Percentiles rank a stretch among this genome's conserved stretches.
Conservation (phyloP, 2,329 filamentous ascomycete genomes). For the Aspergillus nomiae region DNA sequence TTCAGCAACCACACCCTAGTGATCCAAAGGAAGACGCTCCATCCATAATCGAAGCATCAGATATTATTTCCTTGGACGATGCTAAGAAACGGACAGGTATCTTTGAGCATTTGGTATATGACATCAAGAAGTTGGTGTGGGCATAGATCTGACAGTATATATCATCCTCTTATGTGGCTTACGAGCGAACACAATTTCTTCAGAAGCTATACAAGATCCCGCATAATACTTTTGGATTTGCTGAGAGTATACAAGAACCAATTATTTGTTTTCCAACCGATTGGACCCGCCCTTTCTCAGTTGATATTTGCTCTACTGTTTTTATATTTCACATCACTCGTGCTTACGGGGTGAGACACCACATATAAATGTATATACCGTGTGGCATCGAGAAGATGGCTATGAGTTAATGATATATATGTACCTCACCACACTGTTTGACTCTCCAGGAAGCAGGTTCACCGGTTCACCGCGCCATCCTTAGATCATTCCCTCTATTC, state of each 20-base stretch:
- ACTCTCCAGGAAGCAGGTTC: too few relatives aligned
- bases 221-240: background rate
- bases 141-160: constrained; percentile 37
- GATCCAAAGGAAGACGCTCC: constrained; percentile 6
- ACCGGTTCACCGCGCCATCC: too few relatives aligned
- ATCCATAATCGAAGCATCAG: constrained; percentile 56
- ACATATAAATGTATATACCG: background rate
- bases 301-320: background rate
- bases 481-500: background rate
- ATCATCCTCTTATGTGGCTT: background rate
- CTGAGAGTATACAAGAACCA: background rate
- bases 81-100: constrained; percentile 85
- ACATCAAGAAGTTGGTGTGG: constrained; percentile 94
- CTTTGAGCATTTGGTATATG: constrained; percentile 84
- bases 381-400: background rate
- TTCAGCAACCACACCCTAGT: constrained; percentile 35
- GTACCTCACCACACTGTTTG: background rate
- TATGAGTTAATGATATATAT: too few relatives aligned
- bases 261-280: background rate
- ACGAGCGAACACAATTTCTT: background rate
- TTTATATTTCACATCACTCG: background rate
- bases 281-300: background rate
- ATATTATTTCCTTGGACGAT: constrained; percentile 81
- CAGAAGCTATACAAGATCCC: background rate
- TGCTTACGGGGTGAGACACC: background rate